phyloP scores from a whole-genome alignment of 2,329 filamentous ascomycete genomes.

The Didymellaceae sp. region DNA sequence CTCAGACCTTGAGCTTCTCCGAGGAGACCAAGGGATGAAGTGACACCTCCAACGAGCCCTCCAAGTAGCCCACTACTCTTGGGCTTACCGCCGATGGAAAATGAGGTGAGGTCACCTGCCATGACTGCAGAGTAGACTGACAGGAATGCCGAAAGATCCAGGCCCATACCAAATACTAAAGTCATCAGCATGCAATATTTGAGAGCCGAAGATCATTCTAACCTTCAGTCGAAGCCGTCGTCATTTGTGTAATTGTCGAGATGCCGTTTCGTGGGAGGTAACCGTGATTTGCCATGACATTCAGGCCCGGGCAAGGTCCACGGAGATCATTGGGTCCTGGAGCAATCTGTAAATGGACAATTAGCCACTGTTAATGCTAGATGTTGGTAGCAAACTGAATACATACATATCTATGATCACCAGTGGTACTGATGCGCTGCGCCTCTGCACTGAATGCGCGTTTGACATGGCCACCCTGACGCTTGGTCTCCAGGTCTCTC shows the following conservation, averaged over 20 bases:
- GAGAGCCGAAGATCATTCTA: neutral
- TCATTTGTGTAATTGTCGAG: conserved; percentile 21
- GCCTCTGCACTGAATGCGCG: conserved; percentile 24
- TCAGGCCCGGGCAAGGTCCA: conserved; percentile 33
- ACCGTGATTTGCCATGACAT: conserved; percentile 38
- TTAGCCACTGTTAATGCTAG: conserved; percentile 1
- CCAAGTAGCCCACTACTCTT: conserved; percentile 23
- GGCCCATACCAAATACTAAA: conserved; percentile 44
- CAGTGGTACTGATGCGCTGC: conserved; percentile 22
- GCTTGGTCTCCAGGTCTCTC: conserved; percentile 15
- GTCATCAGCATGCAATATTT: conserved; percentile 8
- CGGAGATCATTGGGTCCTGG: conserved; percentile 14
- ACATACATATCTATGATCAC: conserved; percentile 20
- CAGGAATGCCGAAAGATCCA: conserved; percentile 42
- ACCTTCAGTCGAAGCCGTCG: conserved; percentile 10
- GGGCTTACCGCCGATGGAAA: conserved; percentile 58
- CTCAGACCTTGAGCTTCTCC: conserved; percentile 34
- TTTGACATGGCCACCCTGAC: conserved; percentile 12
- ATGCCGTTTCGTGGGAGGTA: conserved; percentile 30
- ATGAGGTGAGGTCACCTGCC: conserved; percentile 50
- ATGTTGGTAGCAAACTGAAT: neutral
- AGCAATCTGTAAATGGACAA: conserved; percentile 2
- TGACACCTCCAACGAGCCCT: too few species aligned
- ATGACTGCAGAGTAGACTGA: conserved; percentile 43
- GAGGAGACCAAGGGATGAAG: conserved; percentile 23